These are phyloP conservation scores for Leccinum uliginosum DNA, from an alignment of 768 basidiomycete species.

Conservation along the genomic window DNA sequence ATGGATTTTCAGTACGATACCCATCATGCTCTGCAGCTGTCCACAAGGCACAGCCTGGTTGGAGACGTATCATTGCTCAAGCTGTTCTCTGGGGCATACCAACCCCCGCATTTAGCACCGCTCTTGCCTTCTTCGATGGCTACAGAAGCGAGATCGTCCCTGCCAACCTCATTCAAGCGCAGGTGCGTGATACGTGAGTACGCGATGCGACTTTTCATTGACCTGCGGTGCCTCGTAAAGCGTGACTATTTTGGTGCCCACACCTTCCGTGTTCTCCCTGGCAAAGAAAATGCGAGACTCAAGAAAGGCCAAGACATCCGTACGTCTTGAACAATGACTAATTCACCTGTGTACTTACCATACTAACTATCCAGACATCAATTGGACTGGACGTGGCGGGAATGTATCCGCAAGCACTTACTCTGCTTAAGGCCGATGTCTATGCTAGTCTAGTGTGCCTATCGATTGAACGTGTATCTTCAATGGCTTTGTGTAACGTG, in stretches of 20 bases:
- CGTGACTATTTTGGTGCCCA: slow-evolving; percentile 99
- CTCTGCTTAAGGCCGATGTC: slow-evolving; percentile 43
- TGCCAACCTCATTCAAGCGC: slow-evolving; percentile 92
- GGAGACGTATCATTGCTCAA: slow-evolving; percentile 96
- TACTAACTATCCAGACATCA: slow-evolving; percentile 60
- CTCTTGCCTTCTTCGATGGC: slow-evolving; percentile 97
- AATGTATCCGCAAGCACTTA: slow-evolving; percentile 90
- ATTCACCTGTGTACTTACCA: slow-evolving; percentile 1
- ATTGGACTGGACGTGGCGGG: slow-evolving; percentile 98
- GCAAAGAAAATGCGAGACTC: slow-evolving; percentile 84
- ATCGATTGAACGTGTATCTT: slow-evolving; percentile 15
- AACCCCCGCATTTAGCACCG: slow-evolving; percentile 96
- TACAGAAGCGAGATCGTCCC: slow-evolving; percentile 95
- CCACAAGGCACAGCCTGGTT: slow-evolving; percentile 93
- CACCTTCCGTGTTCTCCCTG: slow-evolving; percentile 92
- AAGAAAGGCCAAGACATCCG: slow-evolving; percentile 83
- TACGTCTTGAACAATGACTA: slow-evolving; percentile 39
- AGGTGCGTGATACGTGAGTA: slow-evolving; percentile 42
- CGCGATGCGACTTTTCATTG: not conserved
- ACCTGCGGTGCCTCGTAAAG: slow-evolving; percentile 32
- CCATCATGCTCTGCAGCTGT: slow-evolving; percentile 48
- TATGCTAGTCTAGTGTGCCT: slow-evolving; percentile 3
- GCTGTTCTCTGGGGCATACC: slow-evolving; percentile 97
- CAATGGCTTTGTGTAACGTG: not conserved
- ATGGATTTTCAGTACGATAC: not conserved